These are phyloP conservation scores for Fusarium napiforme DNA, from an alignment of 2,329 filamentous ascomycete species.

Conservation along the genomic window DNA sequence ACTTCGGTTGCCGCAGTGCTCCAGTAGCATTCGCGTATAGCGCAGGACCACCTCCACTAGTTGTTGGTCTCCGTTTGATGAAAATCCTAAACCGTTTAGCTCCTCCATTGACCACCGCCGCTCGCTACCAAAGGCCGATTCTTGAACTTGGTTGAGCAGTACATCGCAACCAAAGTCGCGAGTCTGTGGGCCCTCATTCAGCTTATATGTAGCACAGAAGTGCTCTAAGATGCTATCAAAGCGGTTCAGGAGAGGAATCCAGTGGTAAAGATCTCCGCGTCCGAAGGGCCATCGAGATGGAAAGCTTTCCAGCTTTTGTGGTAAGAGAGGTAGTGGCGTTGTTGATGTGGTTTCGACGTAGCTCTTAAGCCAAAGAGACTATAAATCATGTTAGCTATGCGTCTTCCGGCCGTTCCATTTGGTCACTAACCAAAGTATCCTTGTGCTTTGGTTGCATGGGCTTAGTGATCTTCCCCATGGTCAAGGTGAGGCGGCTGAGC, in stretches of 20 bases:
- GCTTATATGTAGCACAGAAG: slow-evolving; percentile 82
- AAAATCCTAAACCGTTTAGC: slow-evolving; percentile 71
- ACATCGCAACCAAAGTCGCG: slow-evolving; percentile 77
- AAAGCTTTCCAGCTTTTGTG: slow-evolving; percentile 80
- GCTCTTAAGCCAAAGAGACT: slow-evolving; percentile 89
- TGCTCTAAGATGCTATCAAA: slow-evolving; percentile 90
- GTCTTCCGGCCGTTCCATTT: not conserved
- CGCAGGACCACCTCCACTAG: slow-evolving; percentile 82
- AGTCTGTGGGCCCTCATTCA: slow-evolving; percentile 83
- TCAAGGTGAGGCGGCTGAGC: slow-evolving; percentile 68
- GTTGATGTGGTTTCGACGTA: slow-evolving; percentile 79
- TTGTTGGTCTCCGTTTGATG: slow-evolving; percentile 79
- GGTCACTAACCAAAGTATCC: slow-evolving; percentile 69
- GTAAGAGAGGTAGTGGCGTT: slow-evolving; percentile 79
- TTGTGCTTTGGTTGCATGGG: slow-evolving; percentile 73
- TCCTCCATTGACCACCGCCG: slow-evolving; percentile 56
- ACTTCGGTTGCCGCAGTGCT: slow-evolving; percentile 96
- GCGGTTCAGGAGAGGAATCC: slow-evolving; percentile 93
- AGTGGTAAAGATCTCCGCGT: slow-evolving; percentile 95
- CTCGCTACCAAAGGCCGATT: slow-evolving; percentile 62
- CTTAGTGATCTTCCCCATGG: slow-evolving; percentile 76
- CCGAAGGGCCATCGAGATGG: slow-evolving; percentile 94
- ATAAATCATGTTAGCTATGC: slow-evolving; percentile 44
- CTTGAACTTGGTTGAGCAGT: slow-evolving; percentile 67
- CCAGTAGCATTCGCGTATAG: slow-evolving; percentile 88